Evolutionary conservation across 495 filamentous ascomycete genomes (phyloP).

Genomic region (Podospora bellae-mahoneyi): DNA sequence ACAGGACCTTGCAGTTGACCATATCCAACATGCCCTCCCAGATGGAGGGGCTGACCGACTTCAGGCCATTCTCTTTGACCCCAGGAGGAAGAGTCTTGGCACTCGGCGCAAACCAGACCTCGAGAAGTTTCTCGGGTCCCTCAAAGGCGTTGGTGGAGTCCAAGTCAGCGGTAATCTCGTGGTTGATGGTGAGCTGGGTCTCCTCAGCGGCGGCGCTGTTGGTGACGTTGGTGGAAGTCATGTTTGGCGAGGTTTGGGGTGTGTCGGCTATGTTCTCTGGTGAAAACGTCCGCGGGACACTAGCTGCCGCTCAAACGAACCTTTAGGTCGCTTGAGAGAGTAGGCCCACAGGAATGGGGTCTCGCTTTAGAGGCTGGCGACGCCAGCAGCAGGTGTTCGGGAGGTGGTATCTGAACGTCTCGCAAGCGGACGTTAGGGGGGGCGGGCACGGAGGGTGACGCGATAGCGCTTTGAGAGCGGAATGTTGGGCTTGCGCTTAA

Average conservation of each 20-base stretch:
- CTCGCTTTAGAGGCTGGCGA: conserved; percentile 46
- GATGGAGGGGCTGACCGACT: conserved; percentile 73
- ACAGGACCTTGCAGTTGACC: conserved; percentile 98
- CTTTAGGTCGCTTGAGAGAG: conserved; percentile 85
- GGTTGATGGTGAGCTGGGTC: conserved; percentile 92
- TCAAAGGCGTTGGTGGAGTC: conserved; percentile 98
- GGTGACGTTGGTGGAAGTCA: conserved; percentile 79
- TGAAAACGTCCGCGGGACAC: conserved; percentile 56
- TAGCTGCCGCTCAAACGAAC: conserved; percentile 86
- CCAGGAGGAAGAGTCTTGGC: conserved; percentile 66
- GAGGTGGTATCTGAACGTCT: conserved; percentile 49
- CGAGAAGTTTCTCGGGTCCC: conserved; percentile 96
- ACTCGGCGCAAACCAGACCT: conserved; percentile 95
- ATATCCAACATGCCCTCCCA: conserved; percentile 98
- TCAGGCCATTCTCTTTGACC: conserved; percentile 72
- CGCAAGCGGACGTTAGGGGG: conserved; percentile 73
- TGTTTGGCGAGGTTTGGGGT: conserved; percentile 50
- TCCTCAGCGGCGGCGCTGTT: conserved; percentile 75
- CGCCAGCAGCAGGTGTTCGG: conserved; percentile 53
- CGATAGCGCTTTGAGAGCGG: conserved; percentile 76
- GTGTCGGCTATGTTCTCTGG: conserved; percentile 24
- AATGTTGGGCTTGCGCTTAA: conserved; percentile 70
- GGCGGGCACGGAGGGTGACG: conserved; percentile 75
- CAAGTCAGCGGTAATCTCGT: conserved; percentile 87
- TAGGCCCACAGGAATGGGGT: conserved; percentile 79